phyloP scores from a whole-genome alignment of 148 eudicot species.

The Persicaria tinctoria region DNA sequence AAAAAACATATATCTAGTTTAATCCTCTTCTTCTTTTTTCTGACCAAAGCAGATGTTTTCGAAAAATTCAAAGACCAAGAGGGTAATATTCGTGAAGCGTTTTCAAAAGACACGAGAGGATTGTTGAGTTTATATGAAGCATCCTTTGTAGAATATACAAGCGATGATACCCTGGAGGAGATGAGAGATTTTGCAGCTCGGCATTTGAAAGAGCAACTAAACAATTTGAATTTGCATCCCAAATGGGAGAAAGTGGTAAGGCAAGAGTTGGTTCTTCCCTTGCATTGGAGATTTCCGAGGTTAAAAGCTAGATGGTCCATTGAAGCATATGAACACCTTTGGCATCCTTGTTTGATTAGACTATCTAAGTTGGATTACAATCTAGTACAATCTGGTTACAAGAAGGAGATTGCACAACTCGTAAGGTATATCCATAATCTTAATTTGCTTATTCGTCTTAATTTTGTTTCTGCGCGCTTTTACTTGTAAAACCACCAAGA shows the following conservation, averaged over 20 bases:
- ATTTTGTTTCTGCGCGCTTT: no score
- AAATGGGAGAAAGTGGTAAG: not conserved
- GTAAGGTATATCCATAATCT: not conserved
- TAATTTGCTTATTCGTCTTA: no score
- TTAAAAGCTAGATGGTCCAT: conserved; percentile 4
- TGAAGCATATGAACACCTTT: not conserved
- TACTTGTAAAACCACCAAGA: no score
- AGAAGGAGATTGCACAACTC: not conserved
- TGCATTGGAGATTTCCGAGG: conserved; percentile 8
- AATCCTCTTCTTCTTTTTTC: no score
- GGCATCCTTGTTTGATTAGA: not conserved
- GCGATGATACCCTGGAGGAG: not conserved
- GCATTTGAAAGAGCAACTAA: not conserved
- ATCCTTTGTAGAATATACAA: not conserved
- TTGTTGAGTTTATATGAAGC: conserved; percentile 5
- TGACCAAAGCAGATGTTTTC: not conserved
- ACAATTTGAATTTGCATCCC: not conserved
- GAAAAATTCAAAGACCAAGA: not conserved
- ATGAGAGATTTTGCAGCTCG: not conserved
- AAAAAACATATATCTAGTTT: no score
- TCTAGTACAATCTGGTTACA: conserved; percentile 1
- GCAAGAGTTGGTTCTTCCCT: not conserved
- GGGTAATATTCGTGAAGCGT: not conserved
- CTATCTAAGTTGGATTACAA: conserved; percentile 3
- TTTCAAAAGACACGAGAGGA: not conserved